Percentiles rank a stretch among this genome's conserved stretches.
These are phyloP conservation scores for Talaromyces sp. DNA, from an alignment of 2,329 filamentous ascomycete species.

Conservation along the genomic window DNA sequence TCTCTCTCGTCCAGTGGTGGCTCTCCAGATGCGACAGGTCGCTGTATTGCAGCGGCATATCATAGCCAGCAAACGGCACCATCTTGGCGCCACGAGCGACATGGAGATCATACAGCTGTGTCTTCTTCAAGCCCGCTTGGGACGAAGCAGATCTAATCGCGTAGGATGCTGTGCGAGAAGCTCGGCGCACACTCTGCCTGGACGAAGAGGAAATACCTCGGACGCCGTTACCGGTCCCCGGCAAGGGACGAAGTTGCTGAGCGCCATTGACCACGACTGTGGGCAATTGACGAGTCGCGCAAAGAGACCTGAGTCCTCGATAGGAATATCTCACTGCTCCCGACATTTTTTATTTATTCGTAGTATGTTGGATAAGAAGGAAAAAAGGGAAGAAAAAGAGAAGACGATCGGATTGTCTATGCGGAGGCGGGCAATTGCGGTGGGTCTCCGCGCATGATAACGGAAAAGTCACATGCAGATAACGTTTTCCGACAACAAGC, in stretches of 20 bases:
- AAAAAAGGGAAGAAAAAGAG: background rate
- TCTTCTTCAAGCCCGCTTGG: conserved; percentile 40
- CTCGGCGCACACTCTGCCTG: background rate
- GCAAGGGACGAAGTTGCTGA: background rate
- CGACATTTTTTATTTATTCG: conserved; percentile 5
- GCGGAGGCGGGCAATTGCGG: conserved; percentile 14
- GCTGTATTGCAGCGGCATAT: conserved; percentile 88
- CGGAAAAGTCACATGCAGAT: conserved; percentile 39
- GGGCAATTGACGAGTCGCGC: conserved; percentile 10
- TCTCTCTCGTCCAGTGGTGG: conserved; percentile 82
- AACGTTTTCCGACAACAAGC: conserved; percentile 16
- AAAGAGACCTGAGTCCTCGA: conserved; percentile 8
- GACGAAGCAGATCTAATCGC: conserved; percentile 27
- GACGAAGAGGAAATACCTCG: conserved; percentile 5
- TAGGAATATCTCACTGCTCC: conserved; percentile 2
- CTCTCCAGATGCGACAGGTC: conserved; percentile 74
- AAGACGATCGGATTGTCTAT: conserved; percentile 5
- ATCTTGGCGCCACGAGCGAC: conserved; percentile 79
- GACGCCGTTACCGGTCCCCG: conserved; percentile 4
- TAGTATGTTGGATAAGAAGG: background rate
- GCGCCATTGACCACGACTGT: conserved; percentile 3
- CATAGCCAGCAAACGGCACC: conserved; percentile 90
- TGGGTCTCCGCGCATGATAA: conserved; percentile 13
- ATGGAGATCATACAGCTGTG: conserved; percentile 75
- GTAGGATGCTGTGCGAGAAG: background rate